phyloP scores from a whole-genome alignment of 805 yeast genomes.

The Brettanomyces custersianus region DNA sequence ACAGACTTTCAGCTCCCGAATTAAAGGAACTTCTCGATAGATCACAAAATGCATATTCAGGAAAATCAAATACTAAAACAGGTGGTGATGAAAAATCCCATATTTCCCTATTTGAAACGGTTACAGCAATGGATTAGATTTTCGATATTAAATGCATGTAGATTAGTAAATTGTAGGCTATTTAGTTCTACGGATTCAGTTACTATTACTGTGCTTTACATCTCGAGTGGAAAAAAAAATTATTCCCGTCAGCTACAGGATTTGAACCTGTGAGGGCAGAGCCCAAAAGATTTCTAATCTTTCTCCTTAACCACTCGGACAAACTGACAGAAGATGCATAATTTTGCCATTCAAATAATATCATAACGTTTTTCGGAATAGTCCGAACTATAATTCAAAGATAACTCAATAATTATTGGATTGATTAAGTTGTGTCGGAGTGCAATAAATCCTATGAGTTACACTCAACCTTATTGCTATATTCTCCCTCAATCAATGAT shows the following conservation, averaged over 20 bases:
- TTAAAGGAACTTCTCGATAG: conserved; percentile 43
- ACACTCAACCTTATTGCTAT: too few species aligned
- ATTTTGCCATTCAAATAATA: too few species aligned
- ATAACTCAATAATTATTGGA: too few species aligned
- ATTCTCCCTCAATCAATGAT: too few species aligned
- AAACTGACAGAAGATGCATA: conserved; percentile 10
- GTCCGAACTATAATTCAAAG: too few species aligned
- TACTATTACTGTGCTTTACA: background rate
- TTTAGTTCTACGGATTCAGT: background rate
- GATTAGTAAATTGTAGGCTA: too few species aligned
- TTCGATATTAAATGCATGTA: too few species aligned
- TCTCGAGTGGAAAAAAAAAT: conserved; percentile 1
- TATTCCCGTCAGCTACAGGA: conserved; percentile 15
- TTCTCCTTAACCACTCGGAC: conserved; percentile 17
- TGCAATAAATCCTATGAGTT: too few species aligned
- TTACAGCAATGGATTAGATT: conserved; percentile 21
- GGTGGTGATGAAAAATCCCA: conserved; percentile 10
- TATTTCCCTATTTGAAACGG: conserved; percentile 29
- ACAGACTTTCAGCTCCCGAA: conserved; percentile 31
- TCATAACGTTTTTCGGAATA: too few species aligned
- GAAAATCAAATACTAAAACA: conserved; percentile 2
- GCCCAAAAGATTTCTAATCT: conserved; percentile 18
- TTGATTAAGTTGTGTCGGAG: too few species aligned
- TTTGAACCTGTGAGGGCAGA: conserved; percentile 17
- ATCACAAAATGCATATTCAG: conserved; percentile 31